Evolutionary conservation across 2,329 filamentous ascomycete genomes (phyloP).

Genomic region (Sclerotinia minor): DNA sequence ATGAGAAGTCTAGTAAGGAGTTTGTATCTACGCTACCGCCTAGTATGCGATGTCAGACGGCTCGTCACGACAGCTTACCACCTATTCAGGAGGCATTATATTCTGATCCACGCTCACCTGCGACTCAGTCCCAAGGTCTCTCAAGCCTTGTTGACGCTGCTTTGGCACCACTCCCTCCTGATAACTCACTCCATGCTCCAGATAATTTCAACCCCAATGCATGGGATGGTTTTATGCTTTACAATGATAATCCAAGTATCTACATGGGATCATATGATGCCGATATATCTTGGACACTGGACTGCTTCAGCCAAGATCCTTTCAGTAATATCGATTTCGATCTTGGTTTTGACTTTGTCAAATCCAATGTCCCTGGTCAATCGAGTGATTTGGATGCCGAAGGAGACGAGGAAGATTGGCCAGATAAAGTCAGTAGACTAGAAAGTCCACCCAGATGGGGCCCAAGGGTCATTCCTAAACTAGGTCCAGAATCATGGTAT

Average conservation of each 20-base stretch:
- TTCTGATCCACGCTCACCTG: conserved; percentile 19
- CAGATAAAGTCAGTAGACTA: conserved; percentile 34
- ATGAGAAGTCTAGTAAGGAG: conserved; percentile 19
- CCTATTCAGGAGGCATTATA: conserved; percentile 19
- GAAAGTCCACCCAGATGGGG: conserved; percentile 25
- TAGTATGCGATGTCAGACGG: neutral
- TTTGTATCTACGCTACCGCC: conserved; percentile 4
- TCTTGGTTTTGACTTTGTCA: neutral
- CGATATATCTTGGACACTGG: conserved; percentile 39
- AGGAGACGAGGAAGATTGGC: conserved; percentile 38
- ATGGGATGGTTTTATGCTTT: conserved; percentile 39
- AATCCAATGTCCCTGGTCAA: neutral
- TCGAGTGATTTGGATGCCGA: conserved; percentile 32
- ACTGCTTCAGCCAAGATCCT: conserved; percentile 28
- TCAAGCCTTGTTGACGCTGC: conserved; percentile 40
- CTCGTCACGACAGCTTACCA: conserved; percentile 7
- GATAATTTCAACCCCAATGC: conserved; percentile 32
- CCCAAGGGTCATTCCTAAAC: conserved; percentile 30
- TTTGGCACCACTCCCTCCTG: conserved; percentile 31
- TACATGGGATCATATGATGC: conserved; percentile 40
- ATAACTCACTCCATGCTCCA: conserved; percentile 26
- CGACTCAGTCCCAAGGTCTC: conserved; percentile 32
- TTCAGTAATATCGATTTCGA: conserved; percentile 21
- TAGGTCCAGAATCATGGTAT: conserved; percentile 37
- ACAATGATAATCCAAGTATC: conserved; percentile 31